A percentile compares a stretch with the other conserved stretches of the same genome.
Evolutionary conservation across 164 flowering plant genomes (phyloP).

Genomic region (Dillenia turbinata): DNA sequence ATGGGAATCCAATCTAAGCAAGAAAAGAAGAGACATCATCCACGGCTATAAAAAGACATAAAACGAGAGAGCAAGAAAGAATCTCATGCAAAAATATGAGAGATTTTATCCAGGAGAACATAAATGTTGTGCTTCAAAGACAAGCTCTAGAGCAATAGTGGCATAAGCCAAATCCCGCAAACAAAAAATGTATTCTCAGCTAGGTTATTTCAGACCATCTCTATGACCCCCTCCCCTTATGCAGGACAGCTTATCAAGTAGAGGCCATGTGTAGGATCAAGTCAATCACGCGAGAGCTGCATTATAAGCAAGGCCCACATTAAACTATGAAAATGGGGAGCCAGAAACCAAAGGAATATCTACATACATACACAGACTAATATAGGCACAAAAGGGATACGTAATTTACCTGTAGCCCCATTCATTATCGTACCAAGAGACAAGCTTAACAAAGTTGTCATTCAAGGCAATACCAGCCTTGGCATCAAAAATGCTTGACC

Average conservation of each 20-base stretch:
- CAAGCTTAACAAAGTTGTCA: conserved; percentile 24
- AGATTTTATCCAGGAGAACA: too few species aligned
- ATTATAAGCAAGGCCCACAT: neutral
- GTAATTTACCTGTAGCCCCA: conserved; percentile 24
- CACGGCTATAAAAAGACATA: too few species aligned
- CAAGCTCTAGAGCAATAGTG: too few species aligned
- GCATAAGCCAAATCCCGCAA: too few species aligned
- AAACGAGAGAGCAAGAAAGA: too few species aligned
- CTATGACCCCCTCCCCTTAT: neutral
- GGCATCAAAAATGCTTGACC: conserved; percentile 35
- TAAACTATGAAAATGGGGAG: neutral
- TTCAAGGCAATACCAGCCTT: conserved; percentile 30
- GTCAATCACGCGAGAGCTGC: conserved; percentile 25
- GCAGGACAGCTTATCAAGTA: conserved; percentile 5
- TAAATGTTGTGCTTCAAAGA: too few species aligned
- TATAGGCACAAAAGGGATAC: too few species aligned
- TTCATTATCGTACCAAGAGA: conserved; percentile 8
- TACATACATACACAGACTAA: too few species aligned
- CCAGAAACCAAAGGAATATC: neutral
- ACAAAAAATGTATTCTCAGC: neutral
- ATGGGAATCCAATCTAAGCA: too few species aligned
- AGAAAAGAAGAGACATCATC: too few species aligned
- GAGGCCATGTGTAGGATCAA: conserved; percentile 22
- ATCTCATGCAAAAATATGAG: too few species aligned
- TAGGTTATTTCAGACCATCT: neutral